A percentile compares a stretch with the other conserved stretches of the same genome.
Evolutionary conservation across 192 early-diverging fungal species (phyloP).

Genomic region (Entophlyctis helioformis): DNA sequence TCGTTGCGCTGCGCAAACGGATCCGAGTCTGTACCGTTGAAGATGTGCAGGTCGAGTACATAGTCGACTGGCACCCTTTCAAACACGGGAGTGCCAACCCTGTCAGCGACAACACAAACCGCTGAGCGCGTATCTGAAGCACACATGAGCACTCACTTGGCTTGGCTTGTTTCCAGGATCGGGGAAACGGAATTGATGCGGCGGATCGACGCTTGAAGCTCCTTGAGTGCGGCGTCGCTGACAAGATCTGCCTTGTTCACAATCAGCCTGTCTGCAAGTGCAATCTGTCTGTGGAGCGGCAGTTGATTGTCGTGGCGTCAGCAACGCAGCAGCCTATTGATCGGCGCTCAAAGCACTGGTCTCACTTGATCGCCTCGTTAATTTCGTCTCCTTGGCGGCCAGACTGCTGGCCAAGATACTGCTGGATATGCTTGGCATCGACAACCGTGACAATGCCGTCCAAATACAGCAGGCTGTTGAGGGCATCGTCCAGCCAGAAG

Average conservation of each 20-base stretch:
- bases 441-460: constrained; percentile 87
- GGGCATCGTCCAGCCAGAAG: constrained; percentile 94
- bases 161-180: constrained; percentile 22
- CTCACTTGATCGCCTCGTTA: background rate
- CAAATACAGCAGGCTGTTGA: constrained; percentile 78
- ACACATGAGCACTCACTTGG: constrained; percentile 8
- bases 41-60: constrained; percentile 49
- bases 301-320: too few species aligned
- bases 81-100: too few species aligned
- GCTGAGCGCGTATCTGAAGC: constrained; percentile 3
- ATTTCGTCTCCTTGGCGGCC: background rate
- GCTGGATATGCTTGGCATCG: constrained; percentile 55
- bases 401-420: constrained; percentile 18
- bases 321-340: background rate
- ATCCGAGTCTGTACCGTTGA: constrained; percentile 32
- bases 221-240: constrained; percentile 1
- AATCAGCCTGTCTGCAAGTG: constrained; percentile 77
- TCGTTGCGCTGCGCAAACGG: constrained; percentile 5
- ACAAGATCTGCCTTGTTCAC: constrained; percentile 82
- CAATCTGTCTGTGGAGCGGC: constrained; percentile 46
- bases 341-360: background rate
- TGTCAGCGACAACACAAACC: background rate
- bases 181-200: constrained; percentile 42
- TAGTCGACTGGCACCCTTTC: constrained; percentile 42
- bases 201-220: constrained; percentile 27